phyloP scores from a whole-genome alignment of 1,284 basidiomycete species.

The Marasmius sp. region DNA sequence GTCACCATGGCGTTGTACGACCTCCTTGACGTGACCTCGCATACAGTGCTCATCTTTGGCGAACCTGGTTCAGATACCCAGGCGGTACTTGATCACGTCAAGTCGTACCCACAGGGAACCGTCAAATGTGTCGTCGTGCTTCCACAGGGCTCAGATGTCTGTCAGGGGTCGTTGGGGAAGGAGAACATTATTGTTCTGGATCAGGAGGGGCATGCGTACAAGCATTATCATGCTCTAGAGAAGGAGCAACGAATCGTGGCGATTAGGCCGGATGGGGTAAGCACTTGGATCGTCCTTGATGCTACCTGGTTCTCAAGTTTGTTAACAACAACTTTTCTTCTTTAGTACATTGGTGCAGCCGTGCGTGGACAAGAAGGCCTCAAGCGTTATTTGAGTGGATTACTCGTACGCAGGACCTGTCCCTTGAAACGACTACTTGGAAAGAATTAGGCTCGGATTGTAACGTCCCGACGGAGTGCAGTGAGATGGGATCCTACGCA shows the following conservation, averaged over 20 bases:
- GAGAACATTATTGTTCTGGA: constrained; percentile 14
- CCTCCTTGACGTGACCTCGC: constrained; percentile 22
- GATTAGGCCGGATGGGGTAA: constrained; percentile 33
- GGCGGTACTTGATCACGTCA: background rate
- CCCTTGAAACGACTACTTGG: too few species aligned
- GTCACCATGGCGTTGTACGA: constrained; percentile 19
- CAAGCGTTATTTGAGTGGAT: constrained; percentile 22
- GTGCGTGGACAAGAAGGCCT: constrained; percentile 24
- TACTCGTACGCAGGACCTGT: background rate
- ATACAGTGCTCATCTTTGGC: constrained; percentile 25
- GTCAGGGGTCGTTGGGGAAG: background rate
- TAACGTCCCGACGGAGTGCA: too few species aligned
- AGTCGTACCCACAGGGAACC: background rate
- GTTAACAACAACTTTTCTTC: too few species aligned
- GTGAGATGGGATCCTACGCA: too few species aligned
- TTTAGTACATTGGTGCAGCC: constrained; percentile 28
- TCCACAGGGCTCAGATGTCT: constrained; percentile 1
- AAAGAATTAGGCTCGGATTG: too few species aligned
- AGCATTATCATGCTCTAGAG: constrained; percentile 14
- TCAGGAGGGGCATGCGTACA: constrained; percentile 20
- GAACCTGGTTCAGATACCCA: background rate
- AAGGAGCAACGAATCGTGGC: constrained; percentile 16
- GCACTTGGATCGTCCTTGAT: background rate
- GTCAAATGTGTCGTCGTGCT: constrained; percentile 7
- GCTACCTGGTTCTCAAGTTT: too few species aligned